Conservation (phyloP, 305 asterid genomes). For the Fraxinus velutina region DNA sequence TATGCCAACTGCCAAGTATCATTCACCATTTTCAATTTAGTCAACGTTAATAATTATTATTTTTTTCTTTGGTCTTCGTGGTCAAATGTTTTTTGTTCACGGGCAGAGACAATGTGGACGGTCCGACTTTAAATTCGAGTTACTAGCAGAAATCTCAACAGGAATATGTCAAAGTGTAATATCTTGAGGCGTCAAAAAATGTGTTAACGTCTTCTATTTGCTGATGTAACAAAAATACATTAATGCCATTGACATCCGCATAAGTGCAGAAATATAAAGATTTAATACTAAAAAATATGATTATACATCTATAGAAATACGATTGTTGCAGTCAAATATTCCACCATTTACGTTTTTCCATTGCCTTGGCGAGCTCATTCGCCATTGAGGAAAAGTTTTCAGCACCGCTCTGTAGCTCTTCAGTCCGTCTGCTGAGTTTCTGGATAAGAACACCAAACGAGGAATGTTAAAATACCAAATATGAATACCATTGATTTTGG, state of each 20-base stretch:
- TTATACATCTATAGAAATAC: not conserved
- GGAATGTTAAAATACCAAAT: not conserved
- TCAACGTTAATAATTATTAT: not conserved
- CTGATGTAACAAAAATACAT: not conserved
- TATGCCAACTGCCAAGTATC: not conserved
- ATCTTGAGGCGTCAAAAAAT: not conserved
- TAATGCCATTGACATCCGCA: not conserved
- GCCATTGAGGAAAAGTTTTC: constrained; percentile 72
- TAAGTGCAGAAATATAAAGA: not conserved
- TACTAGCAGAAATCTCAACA: not conserved
- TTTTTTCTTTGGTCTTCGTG: not conserved
- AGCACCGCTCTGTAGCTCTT: constrained; percentile 74
- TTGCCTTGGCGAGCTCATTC: constrained; percentile 63
- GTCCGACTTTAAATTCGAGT: not conserved
- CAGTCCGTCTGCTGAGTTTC: constrained; percentile 58
- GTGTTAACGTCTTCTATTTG: not conserved
- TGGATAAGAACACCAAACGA: constrained; percentile 30
- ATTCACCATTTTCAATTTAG: not conserved
- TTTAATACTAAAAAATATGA: not conserved
- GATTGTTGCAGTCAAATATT: constrained; percentile 36
- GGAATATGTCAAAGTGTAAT: not conserved
- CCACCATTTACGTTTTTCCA: constrained; percentile 93
- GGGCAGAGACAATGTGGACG: not conserved
- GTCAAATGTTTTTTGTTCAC: not conserved
- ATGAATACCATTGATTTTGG: not conserved